Percentiles rank a stretch among this genome's conserved stretches.
Evolutionary conservation across 2,329 filamentous ascomycete genomes (phyloP).

Genomic region (Cadophora sp.): DNA sequence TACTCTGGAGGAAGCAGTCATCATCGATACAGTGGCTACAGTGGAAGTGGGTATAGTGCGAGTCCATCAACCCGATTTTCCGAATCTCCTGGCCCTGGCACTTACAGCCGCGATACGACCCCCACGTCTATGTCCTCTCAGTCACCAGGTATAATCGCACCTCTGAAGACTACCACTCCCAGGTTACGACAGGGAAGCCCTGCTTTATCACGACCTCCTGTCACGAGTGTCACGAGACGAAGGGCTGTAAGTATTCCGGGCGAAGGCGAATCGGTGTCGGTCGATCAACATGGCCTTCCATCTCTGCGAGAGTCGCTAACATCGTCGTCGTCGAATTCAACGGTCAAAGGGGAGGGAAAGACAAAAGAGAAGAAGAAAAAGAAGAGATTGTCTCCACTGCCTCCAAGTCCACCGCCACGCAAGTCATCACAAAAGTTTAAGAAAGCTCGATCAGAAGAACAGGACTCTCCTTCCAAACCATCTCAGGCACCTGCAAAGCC

Average conservation of each 20-base stretch:
- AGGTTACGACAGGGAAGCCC: conserved; percentile 62
- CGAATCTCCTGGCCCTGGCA: conserved; percentile 71
- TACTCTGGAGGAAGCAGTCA: conserved; percentile 52
- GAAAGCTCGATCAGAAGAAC: conserved; percentile 47
- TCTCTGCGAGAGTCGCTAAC: conserved; percentile 73
- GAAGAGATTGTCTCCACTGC: conserved; percentile 54
- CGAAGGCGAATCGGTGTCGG: conserved; percentile 53
- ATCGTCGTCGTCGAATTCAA: conserved; percentile 77
- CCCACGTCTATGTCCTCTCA: conserved; percentile 80
- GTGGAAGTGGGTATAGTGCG: conserved; percentile 62
- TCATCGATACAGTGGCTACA: conserved; percentile 46
- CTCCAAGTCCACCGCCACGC: conserved; percentile 67
- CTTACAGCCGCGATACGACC: conserved; percentile 79
- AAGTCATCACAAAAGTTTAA: conserved; percentile 66
- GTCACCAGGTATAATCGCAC: conserved; percentile 66
- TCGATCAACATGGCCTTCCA: conserved; percentile 64
- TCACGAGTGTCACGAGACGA: conserved; percentile 56
- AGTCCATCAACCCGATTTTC: conserved; percentile 80
- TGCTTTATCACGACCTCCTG: conserved; percentile 61
- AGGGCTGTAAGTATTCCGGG: conserved; percentile 62
- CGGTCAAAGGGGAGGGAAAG: conserved; percentile 61
- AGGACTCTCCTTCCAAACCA: conserved; percentile 50
- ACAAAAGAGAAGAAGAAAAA: conserved; percentile 53
- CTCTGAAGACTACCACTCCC: conserved; percentile 49
- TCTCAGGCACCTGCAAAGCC: conserved; percentile 42